Base-by-base conservation (phyloP, 495 filamentous ascomycete species). In the Xylaria acuta region DNA sequence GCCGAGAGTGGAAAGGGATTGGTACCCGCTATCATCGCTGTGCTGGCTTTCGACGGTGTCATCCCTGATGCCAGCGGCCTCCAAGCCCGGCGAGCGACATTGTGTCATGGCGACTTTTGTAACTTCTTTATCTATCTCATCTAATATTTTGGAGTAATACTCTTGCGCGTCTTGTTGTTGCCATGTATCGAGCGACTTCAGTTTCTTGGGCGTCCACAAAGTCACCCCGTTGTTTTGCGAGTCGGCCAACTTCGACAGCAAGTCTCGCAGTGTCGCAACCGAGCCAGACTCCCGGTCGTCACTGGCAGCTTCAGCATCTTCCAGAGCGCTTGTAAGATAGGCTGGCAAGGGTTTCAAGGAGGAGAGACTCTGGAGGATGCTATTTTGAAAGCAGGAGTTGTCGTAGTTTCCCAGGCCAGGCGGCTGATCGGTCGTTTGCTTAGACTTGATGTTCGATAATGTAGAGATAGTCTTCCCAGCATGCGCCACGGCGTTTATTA, bases 101-200 rank as follows among this genome's bases (percentile, higher is more conserved):
- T 84, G 81, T 3, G 81, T 82, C 41, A 72, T 72, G 8, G 84
- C 79, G 27, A 84, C 86, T 62, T 85, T 85, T 22, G 82, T 79
- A 34, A 92, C 84, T 73, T 97, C 94, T 74, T 91, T 91, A 75
- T 98, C 94, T 54, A 99, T 82, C 73, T 95, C 90, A 64, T 95
- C 93, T 67, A 97, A 84, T 32, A 99, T 83, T 75, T 95, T 97
- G 22, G 94, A 94, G 68, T 93, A 97, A 78, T 97, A 99, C 80
- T 99, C 97, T 80, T 99, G 97, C 6, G 97, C 97, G 84, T 99
- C 97, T 77, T 99, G 97, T 76, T 99, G 97, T 79, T 97, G 91
- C 91, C 92, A 96, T 59, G 92, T 95, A 77, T 90, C 94, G 90
- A 98, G 94, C 16, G 88, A 92, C 77, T 96, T 96, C 18, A 98